Evolutionary conservation across 371 early-diverging fungal genomes (phyloP), one percentile per base, ranked within the genome.

Genomic region (Basidiobolus meristosporus): DNA sequence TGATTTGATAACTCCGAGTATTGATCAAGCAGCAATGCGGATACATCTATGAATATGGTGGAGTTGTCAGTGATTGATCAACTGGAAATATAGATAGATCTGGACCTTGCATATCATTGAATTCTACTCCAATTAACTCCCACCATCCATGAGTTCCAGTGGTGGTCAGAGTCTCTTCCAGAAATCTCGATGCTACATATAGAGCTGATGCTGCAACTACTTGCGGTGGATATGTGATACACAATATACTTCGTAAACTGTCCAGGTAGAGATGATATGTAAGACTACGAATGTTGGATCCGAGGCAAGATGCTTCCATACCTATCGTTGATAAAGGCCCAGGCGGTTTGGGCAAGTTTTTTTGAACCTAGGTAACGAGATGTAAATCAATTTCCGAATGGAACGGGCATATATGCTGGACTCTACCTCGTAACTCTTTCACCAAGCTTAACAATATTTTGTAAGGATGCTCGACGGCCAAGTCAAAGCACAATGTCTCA

Each of bases 401-500:
- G 26, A 16, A 7, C 3, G 6, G 7, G 21, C 17, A 9, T 33
- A 15, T 18, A 31, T 38, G 17, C 30, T 10, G 14, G 14, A 7
- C 15, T 38, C 46, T 54, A 53, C 63, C 50, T 40, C 38, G 43
- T 9, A 56, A 37, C 34, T 53, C 41, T 17, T 52, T 42, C 32
- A 50, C 48, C 21, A 65, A 37, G 9, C 51, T 45, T 14, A 69
- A 48, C 20, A 79, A 47, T 21, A 35, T 47, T 21, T 44, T 20
- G 45, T 80, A 74, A 16, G 82, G 78, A 43, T 73, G 73, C 20
- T 65, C 51, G 7, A 80, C 53, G 1, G 63, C 50, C 39, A 82
- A 44, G 42, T 82, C 81, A 55, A 77, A 82, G 50, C 81, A 80
- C 31, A 70, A 45, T 30, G 68, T 59, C 29, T 77, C 70, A 30